Conservation (phyloP, 2,329 filamentous ascomycete species). For the Aspergillus intermedius region DNA sequence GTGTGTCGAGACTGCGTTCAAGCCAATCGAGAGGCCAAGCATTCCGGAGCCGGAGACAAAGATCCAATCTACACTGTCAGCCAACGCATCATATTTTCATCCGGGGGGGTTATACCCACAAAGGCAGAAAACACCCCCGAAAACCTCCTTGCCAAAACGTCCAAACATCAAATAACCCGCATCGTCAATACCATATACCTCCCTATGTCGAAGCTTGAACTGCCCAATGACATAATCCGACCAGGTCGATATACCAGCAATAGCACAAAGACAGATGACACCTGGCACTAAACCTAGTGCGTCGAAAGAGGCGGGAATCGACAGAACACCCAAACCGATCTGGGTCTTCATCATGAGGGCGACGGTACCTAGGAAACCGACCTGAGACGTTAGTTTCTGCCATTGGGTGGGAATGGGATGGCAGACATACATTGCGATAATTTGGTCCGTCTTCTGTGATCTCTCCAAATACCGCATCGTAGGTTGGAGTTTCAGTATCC, state of each 20-base stretch:
- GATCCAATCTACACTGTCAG: conserved; percentile 14
- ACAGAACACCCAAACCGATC: conserved; percentile 42
- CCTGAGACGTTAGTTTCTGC: conserved; percentile 14
- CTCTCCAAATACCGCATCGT: conserved; percentile 30
- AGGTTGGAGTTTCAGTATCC: background rate
- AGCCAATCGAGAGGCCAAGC: conserved; percentile 33
- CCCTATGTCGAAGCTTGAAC: conserved; percentile 49
- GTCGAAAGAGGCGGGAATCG: conserved; percentile 42
- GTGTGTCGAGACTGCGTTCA: conserved; percentile 36
- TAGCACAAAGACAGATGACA: conserved; percentile 35
- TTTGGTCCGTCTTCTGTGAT: conserved; percentile 24
- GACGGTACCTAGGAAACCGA: conserved; percentile 40
- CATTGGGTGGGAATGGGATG: background rate
- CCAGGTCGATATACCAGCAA: conserved; percentile 44
- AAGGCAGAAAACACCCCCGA: conserved; percentile 17
- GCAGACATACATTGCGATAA: conserved; percentile 18
- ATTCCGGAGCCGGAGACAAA: conserved; percentile 39
- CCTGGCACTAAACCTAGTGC: conserved; percentile 44
- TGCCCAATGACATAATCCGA: conserved; percentile 42
- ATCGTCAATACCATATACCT: conserved; percentile 54
- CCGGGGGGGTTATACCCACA: conserved; percentile 14
- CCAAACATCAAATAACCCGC: conserved; percentile 51
- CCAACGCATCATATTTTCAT: conserved; percentile 27
- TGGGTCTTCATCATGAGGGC: conserved; percentile 43
- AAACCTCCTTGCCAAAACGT: conserved; percentile 45